These are phyloP conservation scores for Sclerotinia borealis DNA, from an alignment of 2,329 filamentous ascomycete species.

Conservation along the genomic window DNA sequence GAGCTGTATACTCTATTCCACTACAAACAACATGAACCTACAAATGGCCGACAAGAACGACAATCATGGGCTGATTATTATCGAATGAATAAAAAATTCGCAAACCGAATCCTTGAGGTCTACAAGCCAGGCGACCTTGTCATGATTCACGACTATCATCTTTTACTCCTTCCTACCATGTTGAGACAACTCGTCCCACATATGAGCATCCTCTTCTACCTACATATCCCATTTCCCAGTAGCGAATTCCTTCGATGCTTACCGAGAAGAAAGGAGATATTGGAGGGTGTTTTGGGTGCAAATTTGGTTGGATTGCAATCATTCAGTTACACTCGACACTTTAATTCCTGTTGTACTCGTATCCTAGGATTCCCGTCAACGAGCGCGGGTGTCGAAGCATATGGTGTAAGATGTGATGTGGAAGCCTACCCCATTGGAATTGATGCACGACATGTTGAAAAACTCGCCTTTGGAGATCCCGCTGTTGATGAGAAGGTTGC, in stretches of 20 bases:
- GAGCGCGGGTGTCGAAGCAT: conserved; percentile 77
- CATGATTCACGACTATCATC: conserved; percentile 89
- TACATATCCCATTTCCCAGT: conserved; percentile 91
- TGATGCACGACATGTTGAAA: conserved; percentile 73
- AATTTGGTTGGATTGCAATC: conserved; percentile 96
- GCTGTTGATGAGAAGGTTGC: conserved; percentile 66
- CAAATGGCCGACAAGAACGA: conserved; percentile 74
- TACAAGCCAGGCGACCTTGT: conserved; percentile 93
- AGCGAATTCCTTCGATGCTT: conserved; percentile 92
- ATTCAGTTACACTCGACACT: conserved; percentile 91
- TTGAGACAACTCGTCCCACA: conserved; percentile 79
- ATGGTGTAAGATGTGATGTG: conserved; percentile 81
- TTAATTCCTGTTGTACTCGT: conserved; percentile 87
- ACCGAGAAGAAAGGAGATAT: conserved; percentile 78
- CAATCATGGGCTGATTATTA: conserved; percentile 90
- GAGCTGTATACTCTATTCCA: conserved; percentile 91
- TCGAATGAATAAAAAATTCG: conserved; percentile 87
- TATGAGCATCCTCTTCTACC: conserved; percentile 90
- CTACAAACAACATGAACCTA: conserved; percentile 91
- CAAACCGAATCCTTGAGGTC: conserved; percentile 77
- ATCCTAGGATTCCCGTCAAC: conserved; percentile 88
- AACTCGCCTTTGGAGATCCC: conserved; percentile 63
- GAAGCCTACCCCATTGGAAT: conserved; percentile 95
- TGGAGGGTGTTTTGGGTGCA: conserved; percentile 82
- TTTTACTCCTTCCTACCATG: conserved; percentile 83